These are phyloP conservation scores for Termitomyces sp. DNA, from an alignment of 768 basidiomycete species.

Conservation along the genomic window DNA sequence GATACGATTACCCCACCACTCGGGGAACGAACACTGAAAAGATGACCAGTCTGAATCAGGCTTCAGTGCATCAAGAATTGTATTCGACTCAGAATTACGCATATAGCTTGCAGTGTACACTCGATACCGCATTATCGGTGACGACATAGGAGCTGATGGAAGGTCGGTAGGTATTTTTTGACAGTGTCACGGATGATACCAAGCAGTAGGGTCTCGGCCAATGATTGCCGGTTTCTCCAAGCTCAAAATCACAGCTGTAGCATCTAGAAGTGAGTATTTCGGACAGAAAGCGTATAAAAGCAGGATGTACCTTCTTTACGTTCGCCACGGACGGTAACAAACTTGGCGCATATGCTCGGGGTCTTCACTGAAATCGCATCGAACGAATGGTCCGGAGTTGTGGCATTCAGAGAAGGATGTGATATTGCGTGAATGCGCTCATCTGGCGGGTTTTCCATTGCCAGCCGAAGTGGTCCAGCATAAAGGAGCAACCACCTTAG, in stretches of 20 bases:
- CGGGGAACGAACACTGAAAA: conserved; percentile 57
- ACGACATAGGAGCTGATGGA: conserved; percentile 56
- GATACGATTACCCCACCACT: conserved; percentile 73
- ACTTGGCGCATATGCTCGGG: conserved; percentile 65
- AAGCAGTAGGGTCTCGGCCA: conserved; percentile 65
- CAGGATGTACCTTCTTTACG: conserved; percentile 62
- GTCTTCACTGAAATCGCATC: not conserved
- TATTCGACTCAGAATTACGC: conserved; percentile 43
- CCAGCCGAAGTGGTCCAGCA: not conserved
- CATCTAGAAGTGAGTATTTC: not conserved
- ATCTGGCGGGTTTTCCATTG: not conserved
- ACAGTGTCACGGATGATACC: conserved; percentile 33
- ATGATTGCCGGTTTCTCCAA: conserved; percentile 61
- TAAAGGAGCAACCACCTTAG: no score
- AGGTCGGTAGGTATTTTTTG: not conserved
- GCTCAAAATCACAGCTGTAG: conserved; percentile 52
- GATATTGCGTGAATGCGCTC: not conserved
- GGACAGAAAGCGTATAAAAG: not conserved
- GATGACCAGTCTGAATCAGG: not conserved
- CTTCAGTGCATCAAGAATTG: not conserved
- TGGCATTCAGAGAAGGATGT: not conserved
- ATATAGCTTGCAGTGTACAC: conserved; percentile 73
- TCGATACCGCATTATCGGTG: conserved; percentile 57
- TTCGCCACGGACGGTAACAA: conserved; percentile 56
- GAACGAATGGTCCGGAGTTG: not conserved